Base-by-base conservation (phyloP, 163 green algal genomes). In the Chlamydomonas reinhardtii region DNA sequence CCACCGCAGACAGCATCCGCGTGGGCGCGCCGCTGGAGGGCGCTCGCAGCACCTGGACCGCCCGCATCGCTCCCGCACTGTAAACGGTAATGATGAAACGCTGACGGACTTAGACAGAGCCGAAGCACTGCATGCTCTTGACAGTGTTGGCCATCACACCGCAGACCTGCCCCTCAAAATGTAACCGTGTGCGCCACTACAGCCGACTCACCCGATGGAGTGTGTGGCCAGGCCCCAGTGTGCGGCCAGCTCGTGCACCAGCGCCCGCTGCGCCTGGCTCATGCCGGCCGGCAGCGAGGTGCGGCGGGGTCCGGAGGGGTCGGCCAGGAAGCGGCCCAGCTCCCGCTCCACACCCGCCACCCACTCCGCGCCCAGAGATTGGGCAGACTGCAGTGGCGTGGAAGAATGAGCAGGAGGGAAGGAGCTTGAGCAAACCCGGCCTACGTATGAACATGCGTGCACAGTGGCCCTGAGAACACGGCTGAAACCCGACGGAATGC, bases 171-270 rank as follows among this genome's bases (percentile, higher is more conserved):
- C 56, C 17, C 20, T 29, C 22, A 1, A 11, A 3, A 22, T 22
- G 14, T 31, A 4, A 2, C 14, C 6, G 4, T 70, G 4, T 29
- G 29, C 16, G 4, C 14, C 32, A 15, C 72, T 29, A 1, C 25
- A 2, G 25, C 72, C 22, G 48, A 32, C 79, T n/a, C 34, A 85
- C 79, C 79, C 79, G 1, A 32, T 31, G 9, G 68, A 78, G 79
- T 77, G 48, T 19, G 68, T 72, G 2, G 68, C 52, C 32, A 85
- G 69, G 0, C 79, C 79, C 68, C 77, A 85, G 69, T 85, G 68
- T 25, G 32, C 43, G 16, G 79, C 79, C 52, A 85, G 79, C 68
- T 78, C 68, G 68, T 85, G 79, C 34, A 78, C 68, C 79, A 85
- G 79, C 32, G 27, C 11, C 32, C 79, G 79, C 69, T 85, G 79